These are phyloP conservation scores for Akanthomyces muscarius DNA, from an alignment of 2,329 filamentous ascomycete species.

Conservation along the genomic window DNA sequence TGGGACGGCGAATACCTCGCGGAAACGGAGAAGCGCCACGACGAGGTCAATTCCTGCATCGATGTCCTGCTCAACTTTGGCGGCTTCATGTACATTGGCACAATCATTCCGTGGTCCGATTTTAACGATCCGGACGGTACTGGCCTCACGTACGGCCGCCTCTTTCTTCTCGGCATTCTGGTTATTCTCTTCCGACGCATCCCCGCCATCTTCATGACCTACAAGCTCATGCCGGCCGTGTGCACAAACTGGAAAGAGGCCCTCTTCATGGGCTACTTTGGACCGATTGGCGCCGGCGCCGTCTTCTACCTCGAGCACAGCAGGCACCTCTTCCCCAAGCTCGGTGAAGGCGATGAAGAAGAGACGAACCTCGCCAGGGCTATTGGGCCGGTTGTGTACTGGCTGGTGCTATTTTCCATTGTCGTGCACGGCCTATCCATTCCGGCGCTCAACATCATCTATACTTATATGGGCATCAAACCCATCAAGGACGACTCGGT, in stretches of 20 bases:
- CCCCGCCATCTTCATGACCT: slow-evolving; percentile 49
- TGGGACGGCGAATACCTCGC: slow-evolving; percentile 59
- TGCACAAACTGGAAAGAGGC: slow-evolving; percentile 54
- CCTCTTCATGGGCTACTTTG: slow-evolving; percentile 64
- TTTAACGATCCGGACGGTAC: slow-evolving; percentile 50
- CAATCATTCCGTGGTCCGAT: slow-evolving; percentile 51
- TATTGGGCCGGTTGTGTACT: slow-evolving; percentile 23
- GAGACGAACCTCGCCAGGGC: slow-evolving; percentile 35
- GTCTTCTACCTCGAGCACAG: slow-evolving; percentile 65
- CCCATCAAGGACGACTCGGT: slow-evolving; percentile 42
- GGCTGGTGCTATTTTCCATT: slow-evolving; percentile 36
- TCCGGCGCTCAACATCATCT: slow-evolving; percentile 38
- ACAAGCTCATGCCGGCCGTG: slow-evolving; percentile 51
- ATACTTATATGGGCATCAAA: slow-evolving; percentile 35
- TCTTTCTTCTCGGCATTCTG: slow-evolving; percentile 49
- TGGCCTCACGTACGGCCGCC: slow-evolving; percentile 47
- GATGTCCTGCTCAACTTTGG: slow-evolving; percentile 58
- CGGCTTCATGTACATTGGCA: slow-evolving; percentile 57
- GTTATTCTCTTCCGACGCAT: slow-evolving; percentile 54
- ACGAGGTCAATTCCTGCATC: slow-evolving; percentile 56
- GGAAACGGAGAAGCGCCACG: slow-evolving; percentile 52
- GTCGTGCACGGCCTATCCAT: slow-evolving; percentile 47
- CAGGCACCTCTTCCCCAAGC: slow-evolving; percentile 37
- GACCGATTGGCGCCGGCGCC: slow-evolving; percentile 72
- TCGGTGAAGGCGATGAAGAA: slow-evolving; percentile 32